Conservation (phyloP, 1,284 basidiomycete genomes). For the Acaromyces ingoldii region DNA sequence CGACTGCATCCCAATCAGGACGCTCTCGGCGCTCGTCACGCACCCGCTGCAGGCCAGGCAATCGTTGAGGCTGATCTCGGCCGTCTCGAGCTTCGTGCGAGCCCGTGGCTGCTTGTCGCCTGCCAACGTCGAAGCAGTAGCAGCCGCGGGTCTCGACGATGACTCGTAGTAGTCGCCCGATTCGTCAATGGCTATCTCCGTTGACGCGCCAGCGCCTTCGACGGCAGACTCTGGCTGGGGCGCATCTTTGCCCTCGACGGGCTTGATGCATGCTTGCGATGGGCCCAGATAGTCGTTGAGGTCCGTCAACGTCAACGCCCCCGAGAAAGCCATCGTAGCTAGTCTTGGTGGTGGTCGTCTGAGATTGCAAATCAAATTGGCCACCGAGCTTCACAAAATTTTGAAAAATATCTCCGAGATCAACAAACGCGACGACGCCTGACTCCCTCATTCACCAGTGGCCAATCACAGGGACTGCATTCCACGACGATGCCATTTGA, state of each 20-base stretch:
- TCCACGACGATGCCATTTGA: no score
- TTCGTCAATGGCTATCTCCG: conserved; percentile 80
- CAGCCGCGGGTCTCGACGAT: conserved; percentile 1
- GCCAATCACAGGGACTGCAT: neutral
- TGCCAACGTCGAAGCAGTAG: neutral
- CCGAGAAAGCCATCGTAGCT: conserved; percentile 76
- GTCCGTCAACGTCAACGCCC: conserved; percentile 76
- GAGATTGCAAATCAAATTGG: no score
- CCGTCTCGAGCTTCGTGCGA: conserved; percentile 53
- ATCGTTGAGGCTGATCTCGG: conserved; percentile 91
- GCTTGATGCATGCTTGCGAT: conserved; percentile 95
- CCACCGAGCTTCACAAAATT: no score
- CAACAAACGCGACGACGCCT: no score
- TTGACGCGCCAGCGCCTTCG: conserved; percentile 55
- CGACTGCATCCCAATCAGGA: conserved; percentile 94
- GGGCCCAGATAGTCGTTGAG: conserved; percentile 98
- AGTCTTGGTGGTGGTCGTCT: no score
- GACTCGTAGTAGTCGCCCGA: conserved; percentile 71
- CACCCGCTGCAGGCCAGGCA: conserved; percentile 93
- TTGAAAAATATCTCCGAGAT: no score
- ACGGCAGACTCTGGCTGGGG: conserved; percentile 53
- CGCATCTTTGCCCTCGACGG: conserved; percentile 61
- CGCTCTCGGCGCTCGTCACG: conserved; percentile 95
- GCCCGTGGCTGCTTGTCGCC: conserved; percentile 40
- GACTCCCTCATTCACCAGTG: no score